Evolutionary conservation across 1,284 basidiomycete species (phyloP).

Genomic region (Amylostereum areolatum): DNA sequence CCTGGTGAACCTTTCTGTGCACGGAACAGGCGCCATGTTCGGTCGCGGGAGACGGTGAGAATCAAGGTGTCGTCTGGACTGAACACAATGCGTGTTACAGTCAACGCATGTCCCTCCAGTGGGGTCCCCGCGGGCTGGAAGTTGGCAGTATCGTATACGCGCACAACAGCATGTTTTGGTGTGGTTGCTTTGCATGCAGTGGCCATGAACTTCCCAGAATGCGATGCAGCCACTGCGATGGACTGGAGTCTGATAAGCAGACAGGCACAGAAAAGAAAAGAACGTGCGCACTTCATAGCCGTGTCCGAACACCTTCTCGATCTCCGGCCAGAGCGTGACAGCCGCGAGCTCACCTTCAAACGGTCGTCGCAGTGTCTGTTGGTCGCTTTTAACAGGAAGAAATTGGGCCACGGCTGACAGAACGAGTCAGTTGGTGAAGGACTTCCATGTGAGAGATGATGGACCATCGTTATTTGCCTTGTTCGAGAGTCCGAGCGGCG

Average conservation of each 20-base stretch:
- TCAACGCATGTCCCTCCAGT: slow-evolving; percentile 81
- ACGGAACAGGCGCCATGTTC: slow-evolving; percentile 87
- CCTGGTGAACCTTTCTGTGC: slow-evolving; percentile 27
- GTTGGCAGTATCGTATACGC: slow-evolving; percentile 70
- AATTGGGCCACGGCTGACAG: slow-evolving; percentile 3
- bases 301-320: slow-evolving; percentile 97
- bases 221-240: slow-evolving; percentile 72
- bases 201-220: slow-evolving; percentile 69
- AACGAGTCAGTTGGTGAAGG: slow-evolving; percentile 10
- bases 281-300: slow-evolving; percentile 79
- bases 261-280: slow-evolving; percentile 7
- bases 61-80: slow-evolving; percentile 77
- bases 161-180: slow-evolving; percentile 84
- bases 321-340: slow-evolving; percentile 93
- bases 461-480: slow-evolving; percentile 56
- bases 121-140: slow-evolving; percentile 70
- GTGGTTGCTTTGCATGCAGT: slow-evolving; percentile 89
- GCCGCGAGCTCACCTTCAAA: slow-evolving; percentile 82
- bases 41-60: slow-evolving; percentile 85
- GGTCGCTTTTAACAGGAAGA: too few species aligned
- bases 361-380: slow-evolving; percentile 43
- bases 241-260: slow-evolving; percentile 39
- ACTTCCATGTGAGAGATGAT: slow-evolving; percentile 4
- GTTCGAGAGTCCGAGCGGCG: slow-evolving; percentile 74
- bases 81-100: slow-evolving; percentile 88